phyloP scores from a whole-genome alignment of 805 yeast species.

The Hanseniaspora clermontiae region DNA sequence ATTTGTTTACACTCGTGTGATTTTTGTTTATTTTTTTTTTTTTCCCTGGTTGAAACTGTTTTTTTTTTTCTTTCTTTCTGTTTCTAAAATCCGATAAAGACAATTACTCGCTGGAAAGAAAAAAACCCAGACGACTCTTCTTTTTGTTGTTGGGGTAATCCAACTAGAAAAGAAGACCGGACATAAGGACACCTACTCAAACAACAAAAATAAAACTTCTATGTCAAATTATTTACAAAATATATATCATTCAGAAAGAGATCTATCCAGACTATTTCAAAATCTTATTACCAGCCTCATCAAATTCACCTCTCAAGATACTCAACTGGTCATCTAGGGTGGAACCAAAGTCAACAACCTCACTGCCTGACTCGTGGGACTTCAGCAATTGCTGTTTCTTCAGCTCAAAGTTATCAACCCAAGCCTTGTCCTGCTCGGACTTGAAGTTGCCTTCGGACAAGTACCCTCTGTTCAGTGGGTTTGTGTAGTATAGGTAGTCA shows the following conservation, averaged over 20 bases:
- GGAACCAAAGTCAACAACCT: slow-evolving; percentile 4
- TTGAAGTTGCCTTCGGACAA: slow-evolving; percentile 31
- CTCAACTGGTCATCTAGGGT: slow-evolving; percentile 7
- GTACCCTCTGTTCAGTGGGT: slow-evolving; percentile 64
- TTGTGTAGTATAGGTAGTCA: slow-evolving; percentile 66
- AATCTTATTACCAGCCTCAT: slow-evolving; percentile 6
- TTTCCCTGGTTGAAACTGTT: no score
- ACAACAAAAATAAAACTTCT: no score
- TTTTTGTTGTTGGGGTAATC: no score
- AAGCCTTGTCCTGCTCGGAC: slow-evolving; percentile 23
- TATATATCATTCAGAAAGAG: not conserved
- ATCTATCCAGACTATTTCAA: not conserved
- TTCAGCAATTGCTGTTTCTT: slow-evolving; percentile 2
- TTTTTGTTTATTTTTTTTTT: no score
- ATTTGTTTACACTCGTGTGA: no score
- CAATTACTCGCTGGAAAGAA: no score
- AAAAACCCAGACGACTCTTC: no score
- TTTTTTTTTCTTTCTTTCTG: no score
- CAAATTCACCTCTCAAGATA: slow-evolving; percentile 8
- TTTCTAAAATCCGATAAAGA: no score
- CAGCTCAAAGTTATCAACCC: slow-evolving; percentile 13
- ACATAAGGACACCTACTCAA: no score
- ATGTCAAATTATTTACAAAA: not conserved
- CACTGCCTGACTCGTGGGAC: not conserved
- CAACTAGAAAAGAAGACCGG: no score